phyloP scores from a whole-genome alignment of 176 grass and related monocot genomes.

The Pharus latifolius region DNA sequence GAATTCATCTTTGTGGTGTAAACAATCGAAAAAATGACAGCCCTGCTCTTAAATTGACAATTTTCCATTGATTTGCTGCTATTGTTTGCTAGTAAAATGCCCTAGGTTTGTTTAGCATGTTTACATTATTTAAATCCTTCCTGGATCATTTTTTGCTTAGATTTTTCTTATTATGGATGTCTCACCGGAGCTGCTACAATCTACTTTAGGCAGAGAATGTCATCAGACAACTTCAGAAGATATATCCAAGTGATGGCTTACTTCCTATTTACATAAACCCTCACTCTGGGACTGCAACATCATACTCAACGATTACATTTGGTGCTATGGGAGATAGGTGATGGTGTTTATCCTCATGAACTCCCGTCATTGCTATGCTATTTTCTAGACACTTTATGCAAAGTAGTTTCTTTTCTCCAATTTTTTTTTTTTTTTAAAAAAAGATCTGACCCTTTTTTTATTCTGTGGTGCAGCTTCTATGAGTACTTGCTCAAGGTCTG shows the following conservation, averaged over 20 bases:
- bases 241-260: slow-evolving; percentile 92
- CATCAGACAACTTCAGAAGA: slow-evolving; percentile 90
- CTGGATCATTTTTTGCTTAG: not conserved
- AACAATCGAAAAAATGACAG: too few relatives aligned
- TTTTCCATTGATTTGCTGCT: not conserved
- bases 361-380: slow-evolving; percentile 7
- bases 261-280: slow-evolving; percentile 97
- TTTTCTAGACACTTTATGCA: too few relatives aligned
- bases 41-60: not conserved
- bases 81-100: not conserved
- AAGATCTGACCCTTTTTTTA: slow-evolving; percentile 1
- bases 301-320: slow-evolving; percentile 96
- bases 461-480: slow-evolving; percentile 75
- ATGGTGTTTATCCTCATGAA: slow-evolving; percentile 10
- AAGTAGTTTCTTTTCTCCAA: not conserved
- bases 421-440: not conserved
- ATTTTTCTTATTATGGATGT: not conserved
- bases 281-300: slow-evolving; percentile 74
- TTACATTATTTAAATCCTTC: not conserved
- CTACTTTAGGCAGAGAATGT: slow-evolving; percentile 71
- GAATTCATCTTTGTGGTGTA: not conserved
- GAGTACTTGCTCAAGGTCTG: slow-evolving; percentile 99
- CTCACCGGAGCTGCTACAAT: slow-evolving; percentile 10
- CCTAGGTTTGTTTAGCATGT: not conserved
- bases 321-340: slow-evolving; percentile 99